A percentile compares a stretch with the other conserved stretches of the same genome.
Evolutionary conservation across 2,329 filamentous ascomycete species (phyloP).

Genomic region (Alternaria postmessia): DNA sequence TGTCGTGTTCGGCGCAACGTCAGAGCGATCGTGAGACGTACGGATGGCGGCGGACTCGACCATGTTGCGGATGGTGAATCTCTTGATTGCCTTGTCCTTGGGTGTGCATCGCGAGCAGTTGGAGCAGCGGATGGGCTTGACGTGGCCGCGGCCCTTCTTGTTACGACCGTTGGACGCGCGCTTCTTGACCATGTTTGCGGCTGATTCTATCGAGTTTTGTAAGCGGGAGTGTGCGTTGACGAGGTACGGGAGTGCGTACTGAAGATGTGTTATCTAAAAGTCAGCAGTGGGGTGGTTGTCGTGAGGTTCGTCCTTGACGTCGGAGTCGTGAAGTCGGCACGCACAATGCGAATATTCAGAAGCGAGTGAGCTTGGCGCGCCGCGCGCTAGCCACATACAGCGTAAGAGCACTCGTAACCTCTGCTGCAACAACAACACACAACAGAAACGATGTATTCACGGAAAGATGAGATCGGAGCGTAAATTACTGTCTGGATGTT

Average conservation of each 20-base stretch:
- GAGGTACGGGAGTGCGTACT: conserved; percentile 35
- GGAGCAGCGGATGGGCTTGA: conserved; percentile 97
- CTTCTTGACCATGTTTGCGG: conserved; percentile 76
- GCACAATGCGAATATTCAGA: background rate
- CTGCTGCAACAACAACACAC: too few relatives aligned
- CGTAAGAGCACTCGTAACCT: background rate
- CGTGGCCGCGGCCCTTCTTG: conserved; percentile 99
- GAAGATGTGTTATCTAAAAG: conserved; percentile 48
- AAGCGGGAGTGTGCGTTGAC: conserved; percentile 19
- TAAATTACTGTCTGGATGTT: too few relatives aligned
- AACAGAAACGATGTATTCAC: too few relatives aligned
- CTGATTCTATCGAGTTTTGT: conserved; percentile 54
- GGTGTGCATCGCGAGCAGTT: conserved; percentile 84
- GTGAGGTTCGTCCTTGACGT: conserved; percentile 37
- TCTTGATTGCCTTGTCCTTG: conserved; percentile 99
- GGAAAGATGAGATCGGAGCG: too few relatives aligned
- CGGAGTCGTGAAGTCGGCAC: conserved; percentile 21
- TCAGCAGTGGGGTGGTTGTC: conserved; percentile 47
- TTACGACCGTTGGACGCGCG: conserved; percentile 88
- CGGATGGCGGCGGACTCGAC: conserved; percentile 99
- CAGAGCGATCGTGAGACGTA: conserved; percentile 64
- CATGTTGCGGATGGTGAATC: conserved; percentile 99
- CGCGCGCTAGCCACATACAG: conserved; percentile 11
- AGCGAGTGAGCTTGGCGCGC: conserved; percentile 25
- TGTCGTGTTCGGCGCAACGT: conserved; percentile 5